Evolutionary conservation across 257 asterid genomes (phyloP).

Genomic region (Verbascum thapsus): DNA sequence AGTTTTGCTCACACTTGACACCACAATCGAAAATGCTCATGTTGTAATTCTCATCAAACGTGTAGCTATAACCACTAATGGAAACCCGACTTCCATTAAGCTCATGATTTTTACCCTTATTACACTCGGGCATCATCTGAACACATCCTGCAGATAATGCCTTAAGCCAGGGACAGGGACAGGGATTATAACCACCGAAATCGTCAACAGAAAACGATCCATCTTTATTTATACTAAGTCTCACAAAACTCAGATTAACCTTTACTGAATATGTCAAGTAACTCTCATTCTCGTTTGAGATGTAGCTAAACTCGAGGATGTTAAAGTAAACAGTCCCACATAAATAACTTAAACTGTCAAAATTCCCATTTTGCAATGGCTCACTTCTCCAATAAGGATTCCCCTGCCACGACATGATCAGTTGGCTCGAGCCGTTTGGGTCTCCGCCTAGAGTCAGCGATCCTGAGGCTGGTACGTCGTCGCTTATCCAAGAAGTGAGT

Average conservation of each 20-base stretch:
- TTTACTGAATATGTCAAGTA: slow-evolving; percentile 18
- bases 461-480: slow-evolving; percentile 23
- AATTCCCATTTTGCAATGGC: neutral
- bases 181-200: too few species aligned
- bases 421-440: slow-evolving; percentile 21
- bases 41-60: slow-evolving; percentile 23
- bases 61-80: neutral
- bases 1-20: slow-evolving; percentile 29
- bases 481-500: slow-evolving; percentile 28
- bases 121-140: slow-evolving; percentile 19
- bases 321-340: neutral
- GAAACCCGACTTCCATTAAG: too few species aligned
- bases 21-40: slow-evolving; percentile 33
- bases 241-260: neutral
- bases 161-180: too few species aligned
- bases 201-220: too few species aligned
- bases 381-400: neutral
- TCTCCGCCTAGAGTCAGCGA: slow-evolving; percentile 27
- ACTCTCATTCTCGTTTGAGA: slow-evolving; percentile 24
- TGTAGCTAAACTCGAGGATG: neutral
- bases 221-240: too few species aligned
- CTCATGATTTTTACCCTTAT: neutral
- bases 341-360: neutral
- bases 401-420: slow-evolving; percentile 22
- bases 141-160: neutral